Evolutionary conservation across 2,329 filamentous ascomycete species (phyloP), one percentile per base, ranked within the genome.

Genomic region (Furcasterigmium sp.): DNA sequence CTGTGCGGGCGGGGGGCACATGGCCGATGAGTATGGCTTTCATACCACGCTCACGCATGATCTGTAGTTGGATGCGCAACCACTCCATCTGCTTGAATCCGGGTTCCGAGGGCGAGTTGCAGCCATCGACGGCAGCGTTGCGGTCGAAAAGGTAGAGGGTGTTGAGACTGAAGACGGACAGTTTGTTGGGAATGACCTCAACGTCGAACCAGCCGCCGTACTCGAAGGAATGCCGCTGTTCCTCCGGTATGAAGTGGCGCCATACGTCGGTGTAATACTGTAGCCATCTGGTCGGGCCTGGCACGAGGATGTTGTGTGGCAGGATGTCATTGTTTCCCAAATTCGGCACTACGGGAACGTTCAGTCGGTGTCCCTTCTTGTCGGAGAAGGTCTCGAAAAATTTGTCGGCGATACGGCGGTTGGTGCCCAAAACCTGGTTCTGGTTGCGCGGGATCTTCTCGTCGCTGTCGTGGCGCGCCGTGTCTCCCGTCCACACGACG

Each of bases 291-390:
- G 96, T 96, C 14, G 93, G 93, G 0, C 91, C 93, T 1, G 80
- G 74, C 34, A 81, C 72, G 61, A 98, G 82, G 58, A 97, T 94
- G 57, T 98, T 98, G 68, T 98, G 93, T 2, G 93, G 93, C 47
- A 96, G 80, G 46, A 98, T 91, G 58, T 98, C 93, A 64, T 98
- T 98, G 69, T 98, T 98, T 47, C 93, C 93, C 53, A 96, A 84
- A 0, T 84, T 96, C 1, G 93, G 91, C 17, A 98, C 75, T 23
- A 97, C 80, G 4, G 93, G 91, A 4, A 97, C 76, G 11, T 74
- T 64, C 46, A 90, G 76, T 45, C 80, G 78, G 42, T 78, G 70
- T 48, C 68, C 58, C 42, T 71, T 61, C 46, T 70, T 59, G 51
- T 78, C 69, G 34, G 76, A 70, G 29, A 96, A 95, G 9, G 86